Base-by-base conservation (phyloP, 2,329 filamentous ascomycete genomes). In the Fonsecaea multimorphosa region DNA sequence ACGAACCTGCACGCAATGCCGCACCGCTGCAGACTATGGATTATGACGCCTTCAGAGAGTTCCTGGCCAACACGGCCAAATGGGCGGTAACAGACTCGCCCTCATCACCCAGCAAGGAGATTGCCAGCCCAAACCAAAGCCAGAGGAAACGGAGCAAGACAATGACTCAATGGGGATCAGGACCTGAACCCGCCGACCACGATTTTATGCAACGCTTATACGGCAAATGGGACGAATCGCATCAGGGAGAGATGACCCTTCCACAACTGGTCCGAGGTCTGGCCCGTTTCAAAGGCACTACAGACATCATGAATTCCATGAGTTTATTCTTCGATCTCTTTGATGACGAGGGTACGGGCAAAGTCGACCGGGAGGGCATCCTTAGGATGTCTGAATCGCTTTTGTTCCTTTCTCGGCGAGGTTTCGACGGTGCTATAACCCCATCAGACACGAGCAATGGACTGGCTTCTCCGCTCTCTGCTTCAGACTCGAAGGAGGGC, bases 311-410 rank as follows among this genome's bases (percentile, higher is more conserved):
- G 94, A 92, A 92, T 32, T 95, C 91, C 65, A 98, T 99, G 74
- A 95, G 89, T 66, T 98, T 98, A 79, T 98, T 99, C 78, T 99
- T 99, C 73, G 92, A 97, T 74, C 86, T 99, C 0, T 97, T 98
- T 76, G 95, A 99, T 75, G 94, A 99, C 71, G 90, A 94, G 73
- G 86, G 88, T 1, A 93, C 97, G 75, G 95, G 95, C 29, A 92
- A 87, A 72, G 93, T 99, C 4, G 95, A 98, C 74, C 88, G 95
- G 11, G 95, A 99, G 78, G 95, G 95, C 5, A 99, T 99, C 64
- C 78, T 99, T 52, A 85, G 93, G 53, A 98, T 99, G 75, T 97
- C 93, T 0, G 95, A 99, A 78, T 92, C 94, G 0, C 82, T 99
- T 34, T 82, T 99, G 1, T 99, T 99, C 78, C 85, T 99, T 19